Conservation (phyloP, 768 basidiomycete genomes). For the Mycena haematopus region DNA sequence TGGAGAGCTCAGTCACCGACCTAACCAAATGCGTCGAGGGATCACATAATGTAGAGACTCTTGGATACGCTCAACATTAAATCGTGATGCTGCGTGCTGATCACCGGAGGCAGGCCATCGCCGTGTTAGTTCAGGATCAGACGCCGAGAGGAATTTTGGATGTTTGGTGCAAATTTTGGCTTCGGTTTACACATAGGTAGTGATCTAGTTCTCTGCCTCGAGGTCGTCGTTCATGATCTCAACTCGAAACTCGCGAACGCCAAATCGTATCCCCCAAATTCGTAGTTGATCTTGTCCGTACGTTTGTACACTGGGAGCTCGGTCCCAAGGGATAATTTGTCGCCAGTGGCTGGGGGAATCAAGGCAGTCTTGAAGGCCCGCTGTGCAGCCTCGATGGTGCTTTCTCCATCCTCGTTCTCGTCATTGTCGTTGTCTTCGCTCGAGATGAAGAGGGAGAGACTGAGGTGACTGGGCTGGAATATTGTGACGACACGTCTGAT, state of each 20-base stretch:
- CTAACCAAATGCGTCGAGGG: conserved; percentile 10
- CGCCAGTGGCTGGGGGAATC: conserved; percentile 35
- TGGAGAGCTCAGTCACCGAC: background rate
- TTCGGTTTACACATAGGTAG: conserved; percentile 19
- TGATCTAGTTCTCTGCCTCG: conserved; percentile 1
- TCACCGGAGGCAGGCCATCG: conserved; percentile 8
- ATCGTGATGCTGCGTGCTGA: conserved; percentile 14
- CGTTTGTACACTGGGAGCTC: conserved; percentile 59
- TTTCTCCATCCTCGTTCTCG: conserved; percentile 53
- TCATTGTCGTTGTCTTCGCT: conserved; percentile 57
- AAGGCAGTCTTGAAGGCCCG: conserved; percentile 74
- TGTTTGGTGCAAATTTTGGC: conserved; percentile 8
- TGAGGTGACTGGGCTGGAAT: conserved; percentile 88
- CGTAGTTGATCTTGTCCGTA: conserved; percentile 98
- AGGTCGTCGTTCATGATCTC: conserved; percentile 32
- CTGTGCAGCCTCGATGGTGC: conserved; percentile 74
- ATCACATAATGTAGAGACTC: background rate
- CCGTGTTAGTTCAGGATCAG: conserved; percentile 1
- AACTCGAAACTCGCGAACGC: conserved; percentile 88
- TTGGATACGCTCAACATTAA: conserved; percentile 2
- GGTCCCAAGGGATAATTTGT: conserved; percentile 8
- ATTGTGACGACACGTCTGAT: conserved; percentile 90
- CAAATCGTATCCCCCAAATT: conserved; percentile 91
- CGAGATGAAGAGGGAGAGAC: conserved; percentile 91
- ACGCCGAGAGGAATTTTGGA: conserved; percentile 3